Percentiles rank a stretch among this genome's conserved stretches.
phyloP scores from a whole-genome alignment of 768 basidiomycete species.

The Hydnum rufescens region DNA sequence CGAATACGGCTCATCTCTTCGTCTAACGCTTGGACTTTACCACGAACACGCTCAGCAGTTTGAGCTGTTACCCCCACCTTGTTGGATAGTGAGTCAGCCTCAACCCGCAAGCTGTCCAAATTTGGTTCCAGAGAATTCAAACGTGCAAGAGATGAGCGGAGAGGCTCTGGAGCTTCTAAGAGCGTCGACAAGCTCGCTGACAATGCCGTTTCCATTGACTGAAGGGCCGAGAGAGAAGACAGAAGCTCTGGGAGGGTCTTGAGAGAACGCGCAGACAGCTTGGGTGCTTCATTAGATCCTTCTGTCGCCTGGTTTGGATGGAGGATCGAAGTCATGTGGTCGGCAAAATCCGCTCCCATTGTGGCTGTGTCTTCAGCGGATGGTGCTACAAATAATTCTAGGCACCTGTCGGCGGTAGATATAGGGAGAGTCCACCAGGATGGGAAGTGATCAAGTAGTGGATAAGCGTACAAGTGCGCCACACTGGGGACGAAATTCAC shows the following conservation, averaged over 20 bases:
- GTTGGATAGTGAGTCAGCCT: conserved; percentile 32
- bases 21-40: conserved; percentile 71
- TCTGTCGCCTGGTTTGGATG: no score
- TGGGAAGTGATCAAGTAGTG: no score
- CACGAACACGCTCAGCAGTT: conserved; percentile 79
- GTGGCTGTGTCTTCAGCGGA: no score
- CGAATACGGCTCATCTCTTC: conserved; percentile 83
- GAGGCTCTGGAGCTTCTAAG: conserved; percentile 46
- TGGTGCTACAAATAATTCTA: no score
- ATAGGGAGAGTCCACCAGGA: no score
- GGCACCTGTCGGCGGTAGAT: no score
- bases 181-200: conserved; percentile 53
- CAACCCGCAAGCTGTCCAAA: conserved; percentile 39
- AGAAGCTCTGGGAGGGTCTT: conserved; percentile 50
- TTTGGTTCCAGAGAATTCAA: conserved; percentile 39
- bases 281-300: no score
- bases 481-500: no score
- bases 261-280: conserved; percentile 23
- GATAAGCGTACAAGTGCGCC: no score
- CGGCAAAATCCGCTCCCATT: no score
- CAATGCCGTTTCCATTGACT: conserved; percentile 59
- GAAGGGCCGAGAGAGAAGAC: conserved; percentile 43
- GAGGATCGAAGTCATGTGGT: no score
- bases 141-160: conserved; percentile 38
- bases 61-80: conserved; percentile 54